Percentiles rank a stretch among this genome's conserved stretches.
Conservation (phyloP, 2,329 filamentous ascomycete genomes). For the Mollisia scopiformis region DNA sequence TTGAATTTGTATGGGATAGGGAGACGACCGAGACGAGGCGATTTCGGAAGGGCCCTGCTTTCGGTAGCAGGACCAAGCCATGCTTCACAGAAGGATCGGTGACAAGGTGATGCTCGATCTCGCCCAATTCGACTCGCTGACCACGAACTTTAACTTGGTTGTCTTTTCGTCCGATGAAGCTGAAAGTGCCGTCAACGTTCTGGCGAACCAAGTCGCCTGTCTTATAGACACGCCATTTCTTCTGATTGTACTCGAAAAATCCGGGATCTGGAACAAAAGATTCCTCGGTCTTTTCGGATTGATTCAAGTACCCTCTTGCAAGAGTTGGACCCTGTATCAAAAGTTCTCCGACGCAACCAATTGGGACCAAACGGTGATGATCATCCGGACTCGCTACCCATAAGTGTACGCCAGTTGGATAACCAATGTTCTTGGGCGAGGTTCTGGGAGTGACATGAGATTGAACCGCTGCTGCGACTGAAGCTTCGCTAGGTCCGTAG, state of each 20-base stretch:
- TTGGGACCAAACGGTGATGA: constrained; percentile 37
- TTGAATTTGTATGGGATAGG: no score
- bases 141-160: constrained; percentile 68
- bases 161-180: constrained; percentile 65
- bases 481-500: constrained; percentile 78
- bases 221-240: constrained; percentile 46
- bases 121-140: constrained; percentile 65
- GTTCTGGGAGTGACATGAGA: neutral
- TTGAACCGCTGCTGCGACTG: neutral
- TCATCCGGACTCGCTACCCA: constrained; percentile 46
- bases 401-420: constrained; percentile 4
- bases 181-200: constrained; percentile 58
- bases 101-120: constrained; percentile 50
- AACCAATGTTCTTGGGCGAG: constrained; percentile 9
- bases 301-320: constrained; percentile 43
- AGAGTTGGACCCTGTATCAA: constrained; percentile 42
- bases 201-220: constrained; percentile 56
- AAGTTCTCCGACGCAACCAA: constrained; percentile 42
- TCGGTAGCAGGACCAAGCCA: no score
- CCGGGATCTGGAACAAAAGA: constrained; percentile 39
- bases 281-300: constrained; percentile 38
- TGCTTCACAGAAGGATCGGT: no score
- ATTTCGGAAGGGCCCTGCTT: no score
- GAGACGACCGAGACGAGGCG: no score
- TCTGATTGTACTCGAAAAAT: constrained; percentile 27